Evolutionary conservation across 306 rosid species (phyloP).

Genomic region (Coriaria nepalensis): DNA sequence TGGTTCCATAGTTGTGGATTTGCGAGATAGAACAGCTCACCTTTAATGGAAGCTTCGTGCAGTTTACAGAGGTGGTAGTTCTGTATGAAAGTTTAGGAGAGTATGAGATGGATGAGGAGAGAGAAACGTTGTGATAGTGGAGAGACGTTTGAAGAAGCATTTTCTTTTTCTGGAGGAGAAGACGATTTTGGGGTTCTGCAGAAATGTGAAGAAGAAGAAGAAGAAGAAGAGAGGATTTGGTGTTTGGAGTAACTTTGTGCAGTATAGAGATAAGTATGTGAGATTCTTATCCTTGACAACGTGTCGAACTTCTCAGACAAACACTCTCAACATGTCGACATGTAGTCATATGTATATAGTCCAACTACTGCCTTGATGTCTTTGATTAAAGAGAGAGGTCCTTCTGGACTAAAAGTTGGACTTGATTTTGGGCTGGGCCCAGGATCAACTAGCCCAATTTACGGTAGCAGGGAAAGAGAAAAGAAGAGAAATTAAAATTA

Average conservation of each 20-base stretch:
- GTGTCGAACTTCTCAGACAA: background rate
- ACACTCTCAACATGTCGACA: background rate
- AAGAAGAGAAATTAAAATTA: no score
- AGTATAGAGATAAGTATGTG: conserved; percentile 11
- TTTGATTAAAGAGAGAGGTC: no score
- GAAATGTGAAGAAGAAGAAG: background rate
- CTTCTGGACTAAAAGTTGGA: no score
- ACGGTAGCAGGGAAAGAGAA: no score
- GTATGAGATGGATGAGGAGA: conserved; percentile 39
- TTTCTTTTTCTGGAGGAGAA: background rate
- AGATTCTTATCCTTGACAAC: conserved; percentile 1
- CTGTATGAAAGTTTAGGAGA: conserved; percentile 16
- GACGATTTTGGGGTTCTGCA: background rate
- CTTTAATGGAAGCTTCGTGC: conserved; percentile 16
- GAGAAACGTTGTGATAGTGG: conserved; percentile 30
- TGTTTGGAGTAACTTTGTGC: background rate
- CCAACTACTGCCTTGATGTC: no score
- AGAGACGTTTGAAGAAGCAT: conserved; percentile 45
- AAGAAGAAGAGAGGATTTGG: no score
- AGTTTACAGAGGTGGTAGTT: conserved; percentile 9
- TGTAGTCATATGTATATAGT: no score
- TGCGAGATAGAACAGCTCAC: conserved; percentile 47
- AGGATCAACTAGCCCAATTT: no score
- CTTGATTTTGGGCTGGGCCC: no score
- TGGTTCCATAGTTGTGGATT: conserved; percentile 53